Evolutionary conservation across 2,329 filamentous ascomycete genomes (phyloP), one percentile per base, ranked within the genome.

Genomic region (Apiospora rasikravindrae): DNA sequence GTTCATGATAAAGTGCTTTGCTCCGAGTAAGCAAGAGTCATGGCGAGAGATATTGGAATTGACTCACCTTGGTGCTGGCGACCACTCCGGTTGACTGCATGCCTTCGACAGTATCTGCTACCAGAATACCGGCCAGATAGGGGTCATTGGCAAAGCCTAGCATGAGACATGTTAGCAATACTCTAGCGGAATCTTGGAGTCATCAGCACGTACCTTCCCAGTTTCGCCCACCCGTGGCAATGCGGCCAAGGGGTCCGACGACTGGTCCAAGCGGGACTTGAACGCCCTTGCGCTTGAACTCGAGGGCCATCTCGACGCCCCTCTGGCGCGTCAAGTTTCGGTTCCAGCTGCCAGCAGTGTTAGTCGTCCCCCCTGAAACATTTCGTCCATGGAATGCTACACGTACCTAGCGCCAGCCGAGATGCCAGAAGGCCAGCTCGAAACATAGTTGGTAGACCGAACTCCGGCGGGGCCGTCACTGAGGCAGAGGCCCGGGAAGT

Each of bases 211-310:
- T 76, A 79, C 88, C 89, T 78, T 91, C 90, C 89, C 90, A 93
- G 73, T 91, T 92, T 70, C 92, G 84, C 0, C 92, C 92, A 67
- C 89, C 88, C 29, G 85, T 83, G 0, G 89, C 88, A 67, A 91
- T 84, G 2, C 90, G 85, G 13, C 91, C 91, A 0, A 91, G 78
- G 0, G 91, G 90, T 0, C 91, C 90, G 72, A 94, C 90, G 0
- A 93, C 93, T 2, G 94, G 94, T 0, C 94, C 94, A 13, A 97
- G 86, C 71, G 92, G 88, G 19, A 96, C 87, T 78, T 97, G 93
- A 44, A 94, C 90, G 68, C 94, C 94, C 81, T 97, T 97, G 57
- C 83, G 88, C 73, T 87, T 88, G 79, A 93, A 93, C 81, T 97
- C 94, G 72, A 86, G 84, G 3, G 91, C 94, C 91, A 97, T 94